phyloP scores from a whole-genome alignment of 2,329 filamentous ascomycete genomes.

The Fusarium sp. region DNA sequence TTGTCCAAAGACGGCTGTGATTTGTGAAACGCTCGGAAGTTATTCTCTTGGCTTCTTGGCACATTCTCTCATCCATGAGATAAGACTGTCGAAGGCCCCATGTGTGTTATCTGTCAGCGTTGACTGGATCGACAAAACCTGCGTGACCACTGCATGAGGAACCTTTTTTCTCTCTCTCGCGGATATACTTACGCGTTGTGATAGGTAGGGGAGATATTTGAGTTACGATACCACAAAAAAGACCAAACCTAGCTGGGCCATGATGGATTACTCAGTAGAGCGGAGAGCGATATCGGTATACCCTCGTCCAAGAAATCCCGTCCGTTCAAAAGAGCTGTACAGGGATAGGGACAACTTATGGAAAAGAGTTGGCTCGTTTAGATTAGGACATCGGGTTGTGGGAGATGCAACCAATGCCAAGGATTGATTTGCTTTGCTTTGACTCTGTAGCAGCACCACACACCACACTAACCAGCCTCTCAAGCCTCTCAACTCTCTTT shows the following conservation, averaged over 20 bases:
- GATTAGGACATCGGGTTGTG: slow-evolving; percentile 17
- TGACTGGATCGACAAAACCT: slow-evolving; percentile 24
- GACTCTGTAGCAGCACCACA: no score
- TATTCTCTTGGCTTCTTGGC: slow-evolving; percentile 31
- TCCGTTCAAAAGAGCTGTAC: background rate
- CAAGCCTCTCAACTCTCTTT: no score
- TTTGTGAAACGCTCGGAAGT: slow-evolving; percentile 7
- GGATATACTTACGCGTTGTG: slow-evolving; percentile 13
- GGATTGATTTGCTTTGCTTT: slow-evolving; percentile 2
- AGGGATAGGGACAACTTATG: background rate
- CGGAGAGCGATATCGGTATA: background rate
- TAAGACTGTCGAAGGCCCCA: slow-evolving; percentile 8
- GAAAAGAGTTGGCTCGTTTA: no score
- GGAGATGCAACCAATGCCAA: slow-evolving; percentile 20
- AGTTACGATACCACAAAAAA: slow-evolving; percentile 2
- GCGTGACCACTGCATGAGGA: slow-evolving; percentile 14
- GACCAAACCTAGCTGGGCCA: background rate
- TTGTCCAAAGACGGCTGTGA: slow-evolving; percentile 6
- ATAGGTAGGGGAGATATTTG: slow-evolving; percentile 6
- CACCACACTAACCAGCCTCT: no score
- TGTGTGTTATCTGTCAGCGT: slow-evolving; percentile 26
- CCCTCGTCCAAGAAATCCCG: slow-evolving; percentile 6
- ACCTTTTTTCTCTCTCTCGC: background rate
- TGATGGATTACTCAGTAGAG: background rate
- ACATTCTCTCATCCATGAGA: slow-evolving; percentile 2